Base-by-base conservation (phyloP, 2,329 filamentous ascomycete genomes). In the Fusarium decemcellulare region DNA sequence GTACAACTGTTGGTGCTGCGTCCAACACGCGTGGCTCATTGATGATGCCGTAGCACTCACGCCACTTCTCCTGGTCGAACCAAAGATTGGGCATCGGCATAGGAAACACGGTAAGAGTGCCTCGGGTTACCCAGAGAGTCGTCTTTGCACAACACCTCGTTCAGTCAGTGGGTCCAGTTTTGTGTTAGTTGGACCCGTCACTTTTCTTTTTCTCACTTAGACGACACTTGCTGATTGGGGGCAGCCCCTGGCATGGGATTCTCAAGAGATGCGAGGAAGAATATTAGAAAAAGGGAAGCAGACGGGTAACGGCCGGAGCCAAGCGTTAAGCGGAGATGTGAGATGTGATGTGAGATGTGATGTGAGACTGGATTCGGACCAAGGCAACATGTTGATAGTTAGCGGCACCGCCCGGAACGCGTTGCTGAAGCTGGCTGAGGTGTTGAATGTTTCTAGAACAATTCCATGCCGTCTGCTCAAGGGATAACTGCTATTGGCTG, bases 361-460 rank as follows among this genome's bases (percentile, higher is more conserved):
- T 23, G 23, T 48, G 23, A 48, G 47, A 16, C 23, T 23, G 4
- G 23, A 15, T 23, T 29, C 6, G 15, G 40, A 43, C 16, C 27
- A 27, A 54, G 16, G 47, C 52, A 51, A 57, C 65, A 58, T 37
- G 23, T 50, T 55, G 43, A 48, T 36, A 15, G 44, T 50, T 46
- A 48, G 52, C 63, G 62, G 61, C 54, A 64, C 68, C 48, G 23
- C 37, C 68, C 63, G 54, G 61, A 56, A 61, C 58, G 68, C 62
- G 59, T 54, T 59, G n/a, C 47, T 52, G 48, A 62, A 50, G 59
- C 50, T 53, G 50, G 42, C 16, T 27, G 23, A n/a, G 18, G 40
- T 61, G 42, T 36, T 42, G 39, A 58, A 46, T 48, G 43, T 48
- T 73, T 73, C 71, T 67, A 72, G 67, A 73, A 73, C 51, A 52